phyloP scores from a whole-genome alignment of 2,329 filamentous ascomycete genomes.

The Diaporthe sp. region DNA sequence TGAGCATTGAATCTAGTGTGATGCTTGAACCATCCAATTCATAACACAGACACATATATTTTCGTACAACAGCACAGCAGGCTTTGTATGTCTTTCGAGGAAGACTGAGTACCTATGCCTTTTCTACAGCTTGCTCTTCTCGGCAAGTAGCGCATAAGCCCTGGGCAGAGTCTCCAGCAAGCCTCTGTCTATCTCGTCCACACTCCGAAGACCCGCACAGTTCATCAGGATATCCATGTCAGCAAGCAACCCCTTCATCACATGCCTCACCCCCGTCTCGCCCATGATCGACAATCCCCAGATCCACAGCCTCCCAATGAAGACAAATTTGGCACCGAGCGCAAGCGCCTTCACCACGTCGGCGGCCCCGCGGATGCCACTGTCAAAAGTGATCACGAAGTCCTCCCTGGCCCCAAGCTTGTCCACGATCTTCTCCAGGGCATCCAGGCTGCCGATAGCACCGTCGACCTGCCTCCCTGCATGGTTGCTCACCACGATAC shows the following conservation, averaged over 20 bases:
- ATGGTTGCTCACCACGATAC: conserved; percentile 72
- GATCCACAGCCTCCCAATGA: conserved; percentile 72
- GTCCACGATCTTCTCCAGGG: conserved; percentile 69
- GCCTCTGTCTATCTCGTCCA: conserved; percentile 65
- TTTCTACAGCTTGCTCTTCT: conserved; percentile 41
- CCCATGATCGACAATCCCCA: conserved; percentile 73
- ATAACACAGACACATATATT: too few species aligned
- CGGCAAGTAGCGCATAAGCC: conserved; percentile 42
- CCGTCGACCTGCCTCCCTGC: conserved; percentile 74
- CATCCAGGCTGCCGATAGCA: conserved; percentile 71
- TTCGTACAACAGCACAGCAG: neutral
- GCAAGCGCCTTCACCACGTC: conserved; percentile 74
- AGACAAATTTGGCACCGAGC: conserved; percentile 73
- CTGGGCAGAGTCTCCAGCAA: conserved; percentile 59
- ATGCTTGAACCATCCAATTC: too few species aligned
- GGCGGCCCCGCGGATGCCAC: conserved; percentile 67
- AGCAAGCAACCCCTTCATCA: conserved; percentile 72
- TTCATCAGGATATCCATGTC: conserved; percentile 75
- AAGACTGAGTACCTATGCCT: neutral
- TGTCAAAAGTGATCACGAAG: conserved; percentile 70
- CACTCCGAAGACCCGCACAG: conserved; percentile 66
- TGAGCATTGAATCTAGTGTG: neutral
- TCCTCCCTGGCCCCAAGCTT: conserved; percentile 51
- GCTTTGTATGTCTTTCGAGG: neutral
- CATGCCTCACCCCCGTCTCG: conserved; percentile 72